These are phyloP conservation scores for Melaleuca alternifolia DNA, from an alignment of 345 rosid species.

Conservation along the genomic window DNA sequence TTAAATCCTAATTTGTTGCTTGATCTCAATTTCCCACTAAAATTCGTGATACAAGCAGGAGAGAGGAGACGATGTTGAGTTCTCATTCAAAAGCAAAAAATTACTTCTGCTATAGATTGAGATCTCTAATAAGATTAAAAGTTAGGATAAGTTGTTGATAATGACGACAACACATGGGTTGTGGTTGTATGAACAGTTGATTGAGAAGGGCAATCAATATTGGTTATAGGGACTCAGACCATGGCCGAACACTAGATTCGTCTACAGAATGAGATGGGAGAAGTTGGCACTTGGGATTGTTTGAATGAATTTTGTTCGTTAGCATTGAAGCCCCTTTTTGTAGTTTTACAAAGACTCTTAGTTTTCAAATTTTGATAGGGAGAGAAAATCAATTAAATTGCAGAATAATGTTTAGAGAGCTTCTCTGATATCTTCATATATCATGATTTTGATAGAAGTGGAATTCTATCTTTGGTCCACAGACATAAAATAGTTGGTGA, in stretches of 20 bases:
- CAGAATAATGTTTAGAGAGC: not conserved
- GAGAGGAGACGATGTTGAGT: not conserved
- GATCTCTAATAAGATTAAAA: not conserved
- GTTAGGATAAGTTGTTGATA: not conserved
- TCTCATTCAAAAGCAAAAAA: not conserved
- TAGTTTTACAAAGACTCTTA: not conserved
- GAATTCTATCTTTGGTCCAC: not conserved
- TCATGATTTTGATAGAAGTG: not conserved
- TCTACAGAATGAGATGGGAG: not conserved
- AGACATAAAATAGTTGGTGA: not conserved
- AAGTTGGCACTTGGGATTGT: not conserved
- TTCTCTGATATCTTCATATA: not conserved
- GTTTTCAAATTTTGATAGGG: not conserved
- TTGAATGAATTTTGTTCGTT: not conserved
- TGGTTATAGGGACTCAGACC: not conserved
- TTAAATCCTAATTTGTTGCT: not conserved
- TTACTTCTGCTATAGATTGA: not conserved
- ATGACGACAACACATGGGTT: not conserved
- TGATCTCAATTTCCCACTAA: not conserved
- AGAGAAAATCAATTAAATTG: not conserved
- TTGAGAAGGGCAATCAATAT: not conserved
- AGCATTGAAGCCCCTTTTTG: not conserved
- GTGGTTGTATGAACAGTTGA: not conserved
- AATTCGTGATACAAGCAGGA: not conserved
- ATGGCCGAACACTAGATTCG: not conserved